A percentile compares a stretch with the other conserved stretches of the same genome.
Conservation (phyloP, 208 protist species). For the Acanthamoeba quina region DNA sequence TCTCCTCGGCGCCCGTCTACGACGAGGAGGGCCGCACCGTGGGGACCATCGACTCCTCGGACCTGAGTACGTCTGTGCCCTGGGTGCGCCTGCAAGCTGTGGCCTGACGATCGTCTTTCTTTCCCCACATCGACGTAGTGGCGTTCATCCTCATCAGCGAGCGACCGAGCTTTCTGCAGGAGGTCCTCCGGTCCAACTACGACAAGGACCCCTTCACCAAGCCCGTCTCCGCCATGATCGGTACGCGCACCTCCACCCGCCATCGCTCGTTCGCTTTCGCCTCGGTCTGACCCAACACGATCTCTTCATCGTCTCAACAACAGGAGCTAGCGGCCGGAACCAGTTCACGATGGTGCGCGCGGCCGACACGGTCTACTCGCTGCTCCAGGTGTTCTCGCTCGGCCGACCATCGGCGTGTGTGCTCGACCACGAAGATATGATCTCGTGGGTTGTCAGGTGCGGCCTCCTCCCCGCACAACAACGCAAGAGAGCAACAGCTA, state of each 20-base stretch:
- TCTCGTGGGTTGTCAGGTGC: conserved; percentile 68
- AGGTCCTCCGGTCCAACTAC: conserved; percentile 54
- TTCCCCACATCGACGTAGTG: background rate
- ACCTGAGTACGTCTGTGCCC: conserved; percentile 24
- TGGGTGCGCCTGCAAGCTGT: background rate
- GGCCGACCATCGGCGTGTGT: conserved; percentile 48
- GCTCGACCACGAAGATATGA: conserved; percentile 60
- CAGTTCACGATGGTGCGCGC: conserved; percentile 66
- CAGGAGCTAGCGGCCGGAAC: conserved; percentile 45
- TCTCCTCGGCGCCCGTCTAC: conserved; percentile 58
- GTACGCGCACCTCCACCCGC: background rate
- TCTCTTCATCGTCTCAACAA: no score
- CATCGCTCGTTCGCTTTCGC: background rate
- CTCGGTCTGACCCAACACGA: no score
- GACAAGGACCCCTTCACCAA: conserved; percentile 71
- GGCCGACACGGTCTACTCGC: background rate
- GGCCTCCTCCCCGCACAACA: background rate
- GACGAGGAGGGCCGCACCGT: conserved; percentile 68
- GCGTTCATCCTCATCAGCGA: conserved; percentile 69
- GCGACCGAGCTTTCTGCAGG: conserved; percentile 37
- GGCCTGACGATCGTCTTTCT: background rate
- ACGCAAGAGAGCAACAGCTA: background rate
- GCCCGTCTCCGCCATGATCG: conserved; percentile 41
- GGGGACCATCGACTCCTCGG: conserved; percentile 38
- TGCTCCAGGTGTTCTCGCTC: conserved; percentile 64